These are phyloP conservation scores for Talaromyces sp. DNA, from an alignment of 2,329 filamentous ascomycete genomes.

Conservation along the genomic window DNA sequence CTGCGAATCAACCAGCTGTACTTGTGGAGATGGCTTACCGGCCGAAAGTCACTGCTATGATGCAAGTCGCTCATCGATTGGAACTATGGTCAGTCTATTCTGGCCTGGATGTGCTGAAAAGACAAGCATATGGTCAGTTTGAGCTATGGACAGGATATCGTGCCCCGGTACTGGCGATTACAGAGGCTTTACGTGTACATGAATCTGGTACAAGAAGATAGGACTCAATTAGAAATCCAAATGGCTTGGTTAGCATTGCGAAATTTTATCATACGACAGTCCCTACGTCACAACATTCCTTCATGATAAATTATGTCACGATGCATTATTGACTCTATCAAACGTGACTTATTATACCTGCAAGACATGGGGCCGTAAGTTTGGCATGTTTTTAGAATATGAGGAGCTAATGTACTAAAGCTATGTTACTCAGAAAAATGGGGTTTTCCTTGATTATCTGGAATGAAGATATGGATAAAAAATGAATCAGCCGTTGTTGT, in stretches of 20 bases:
- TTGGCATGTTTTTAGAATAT: neutral
- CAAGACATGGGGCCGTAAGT: neutral
- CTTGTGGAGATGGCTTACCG: constrained; percentile 10
- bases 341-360: neutral
- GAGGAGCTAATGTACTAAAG: neutral
- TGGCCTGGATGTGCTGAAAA: constrained; percentile 27
- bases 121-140: constrained; percentile 28
- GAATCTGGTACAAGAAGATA: neutral
- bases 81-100: constrained; percentile 19
- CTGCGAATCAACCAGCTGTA: neutral
- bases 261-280: neutral
- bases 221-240: neutral
- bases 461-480: neutral
- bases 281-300: too few species aligned
- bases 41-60: constrained; percentile 1
- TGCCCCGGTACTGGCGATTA: constrained; percentile 2
- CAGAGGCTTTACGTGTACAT: constrained; percentile 19
- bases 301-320: neutral
- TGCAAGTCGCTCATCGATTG: constrained; percentile 21
- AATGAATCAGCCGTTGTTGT: neutral
- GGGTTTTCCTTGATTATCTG: neutral
- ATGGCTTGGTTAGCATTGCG: neutral
- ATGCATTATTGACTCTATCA: neutral
- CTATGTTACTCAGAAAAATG: neutral
- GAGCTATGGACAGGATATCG: constrained; percentile 22